These are phyloP conservation scores for Heterobasidion parviporum DNA, from an alignment of 1,284 basidiomycete species.

Conservation along the genomic window DNA sequence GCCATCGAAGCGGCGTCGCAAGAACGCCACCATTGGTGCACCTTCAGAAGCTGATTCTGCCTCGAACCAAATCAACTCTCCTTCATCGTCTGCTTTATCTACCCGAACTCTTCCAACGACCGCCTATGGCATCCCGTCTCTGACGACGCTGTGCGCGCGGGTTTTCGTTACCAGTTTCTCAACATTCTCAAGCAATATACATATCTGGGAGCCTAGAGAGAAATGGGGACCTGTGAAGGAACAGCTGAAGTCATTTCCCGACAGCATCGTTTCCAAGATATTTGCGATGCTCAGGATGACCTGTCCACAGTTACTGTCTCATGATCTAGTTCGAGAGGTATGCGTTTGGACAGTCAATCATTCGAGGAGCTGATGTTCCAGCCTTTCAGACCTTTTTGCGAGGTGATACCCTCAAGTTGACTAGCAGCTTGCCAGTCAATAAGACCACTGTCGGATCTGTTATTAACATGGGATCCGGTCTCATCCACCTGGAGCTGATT, in stretches of 20 bases:
- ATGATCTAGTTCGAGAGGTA: constrained; percentile 50
- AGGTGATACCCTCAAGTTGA: constrained; percentile 42
- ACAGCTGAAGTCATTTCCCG: constrained; percentile 42
- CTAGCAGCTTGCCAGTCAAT: constrained; percentile 34
- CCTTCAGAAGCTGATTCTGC: constrained; percentile 32
- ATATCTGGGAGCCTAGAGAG: constrained; percentile 31
- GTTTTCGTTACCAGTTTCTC: constrained; percentile 40
- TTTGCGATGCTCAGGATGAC: constrained; percentile 39
- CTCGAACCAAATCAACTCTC: constrained; percentile 24
- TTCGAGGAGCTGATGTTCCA: background rate
- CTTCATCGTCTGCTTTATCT: constrained; percentile 45
- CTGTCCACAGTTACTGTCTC: constrained; percentile 41
- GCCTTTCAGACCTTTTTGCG: constrained; percentile 48
- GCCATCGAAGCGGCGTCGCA: constrained; percentile 24
- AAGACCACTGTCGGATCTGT: constrained; percentile 42
- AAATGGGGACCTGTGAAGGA: constrained; percentile 24
- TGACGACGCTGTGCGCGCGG: constrained; percentile 42
- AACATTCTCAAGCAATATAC: constrained; percentile 28
- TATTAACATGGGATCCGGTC: constrained; percentile 23
- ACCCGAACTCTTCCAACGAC: constrained; percentile 27
- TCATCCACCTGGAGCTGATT: constrained; percentile 43
- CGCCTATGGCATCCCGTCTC: constrained; percentile 26
- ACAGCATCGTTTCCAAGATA: constrained; percentile 39
- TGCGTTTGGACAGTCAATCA: constrained; percentile 11
- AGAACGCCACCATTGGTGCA: constrained; percentile 23